phyloP scores from a whole-genome alignment of 1,139 yeast species.

The Nadsonia starkeyi-henricii region DNA sequence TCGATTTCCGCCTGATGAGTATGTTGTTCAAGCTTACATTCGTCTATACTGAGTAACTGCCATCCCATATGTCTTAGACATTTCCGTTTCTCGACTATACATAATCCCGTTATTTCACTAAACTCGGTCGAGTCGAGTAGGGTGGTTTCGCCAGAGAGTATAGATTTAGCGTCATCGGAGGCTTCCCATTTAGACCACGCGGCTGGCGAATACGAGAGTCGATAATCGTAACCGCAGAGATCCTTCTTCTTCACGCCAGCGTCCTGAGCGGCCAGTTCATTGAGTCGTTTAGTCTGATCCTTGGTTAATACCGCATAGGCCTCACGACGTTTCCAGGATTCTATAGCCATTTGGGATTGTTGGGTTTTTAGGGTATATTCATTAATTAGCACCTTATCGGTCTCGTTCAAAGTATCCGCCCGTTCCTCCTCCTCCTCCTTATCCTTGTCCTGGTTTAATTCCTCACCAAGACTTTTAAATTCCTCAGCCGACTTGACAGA shows the following conservation, averaged over 20 bases:
- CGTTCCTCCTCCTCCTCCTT: no score
- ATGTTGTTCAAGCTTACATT: background rate
- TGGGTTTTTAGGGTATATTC: background rate
- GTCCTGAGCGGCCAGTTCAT: slow-evolving; percentile 13
- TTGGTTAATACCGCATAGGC: slow-evolving; percentile 11
- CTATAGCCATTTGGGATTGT: background rate
- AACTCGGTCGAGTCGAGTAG: background rate
- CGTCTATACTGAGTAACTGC: slow-evolving; percentile 17
- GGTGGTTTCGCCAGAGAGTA: background rate
- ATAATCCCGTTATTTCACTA: slow-evolving; percentile 20
- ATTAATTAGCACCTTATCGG: background rate
- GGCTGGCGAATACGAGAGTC: slow-evolving; percentile 12
- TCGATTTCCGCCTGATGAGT: background rate
- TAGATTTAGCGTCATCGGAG: background rate
- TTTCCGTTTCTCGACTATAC: slow-evolving; percentile 50
- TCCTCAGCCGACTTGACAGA: background rate
- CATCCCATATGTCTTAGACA: slow-evolving; percentile 58
- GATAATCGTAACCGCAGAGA: slow-evolving; percentile 29
- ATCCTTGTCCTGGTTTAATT: no score
- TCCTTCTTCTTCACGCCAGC: slow-evolving; percentile 22
- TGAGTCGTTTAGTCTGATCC: slow-evolving; percentile 13
- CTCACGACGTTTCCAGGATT: background rate
- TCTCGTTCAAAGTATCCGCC: background rate
- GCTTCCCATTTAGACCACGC: slow-evolving; percentile 11
- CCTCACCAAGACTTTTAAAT: slow-evolving; percentile 4